Evolutionary conservation across 2,329 filamentous ascomycete genomes (phyloP).

Genomic region (Onygena corvina): DNA sequence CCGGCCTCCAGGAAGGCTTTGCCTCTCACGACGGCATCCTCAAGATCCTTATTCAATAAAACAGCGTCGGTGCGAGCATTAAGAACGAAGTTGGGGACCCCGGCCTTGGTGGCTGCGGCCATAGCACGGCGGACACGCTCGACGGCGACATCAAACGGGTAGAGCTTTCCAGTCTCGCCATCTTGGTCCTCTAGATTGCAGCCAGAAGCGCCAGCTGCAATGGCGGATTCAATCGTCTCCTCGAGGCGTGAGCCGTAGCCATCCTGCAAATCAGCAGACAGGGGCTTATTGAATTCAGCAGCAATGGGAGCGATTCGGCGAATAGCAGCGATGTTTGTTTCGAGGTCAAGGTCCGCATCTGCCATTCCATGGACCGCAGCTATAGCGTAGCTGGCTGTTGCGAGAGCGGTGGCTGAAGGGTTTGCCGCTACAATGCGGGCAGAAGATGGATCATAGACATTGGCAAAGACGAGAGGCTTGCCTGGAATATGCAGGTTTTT

Average conservation of each 20-base stretch:
- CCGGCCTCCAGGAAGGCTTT: slow-evolving; percentile 47
- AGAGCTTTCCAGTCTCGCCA: slow-evolving; percentile 27
- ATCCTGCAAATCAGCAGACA: slow-evolving; percentile 50
- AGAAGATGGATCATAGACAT: slow-evolving; percentile 43
- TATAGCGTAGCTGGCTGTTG: slow-evolving; percentile 43
- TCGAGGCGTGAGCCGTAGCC: slow-evolving; percentile 43
- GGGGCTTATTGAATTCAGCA: slow-evolving; percentile 32
- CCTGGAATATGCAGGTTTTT: slow-evolving; percentile 39
- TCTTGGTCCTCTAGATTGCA: slow-evolving; percentile 49
- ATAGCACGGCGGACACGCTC: slow-evolving; percentile 32
- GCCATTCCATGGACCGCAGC: slow-evolving; percentile 36
- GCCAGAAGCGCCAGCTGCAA: slow-evolving; percentile 44
- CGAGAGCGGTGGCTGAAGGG: slow-evolving; percentile 31
- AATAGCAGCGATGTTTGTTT: slow-evolving; percentile 42
- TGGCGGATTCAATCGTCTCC: slow-evolving; percentile 35
- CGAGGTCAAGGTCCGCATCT: slow-evolving; percentile 40
- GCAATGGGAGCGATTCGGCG: slow-evolving; percentile 36
- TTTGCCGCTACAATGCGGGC: slow-evolving; percentile 35
- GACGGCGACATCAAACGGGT: slow-evolving; percentile 37
- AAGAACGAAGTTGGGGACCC: slow-evolving; percentile 45
- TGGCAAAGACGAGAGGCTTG: slow-evolving; percentile 42
- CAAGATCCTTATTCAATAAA: slow-evolving; percentile 32
- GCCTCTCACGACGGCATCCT: slow-evolving; percentile 43
- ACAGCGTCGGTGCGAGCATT: slow-evolving; percentile 48
- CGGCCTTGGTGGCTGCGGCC: slow-evolving; percentile 26